Base-by-base conservation (phyloP, 177 flowering plant species). In the Vitis hybrid region DNA sequence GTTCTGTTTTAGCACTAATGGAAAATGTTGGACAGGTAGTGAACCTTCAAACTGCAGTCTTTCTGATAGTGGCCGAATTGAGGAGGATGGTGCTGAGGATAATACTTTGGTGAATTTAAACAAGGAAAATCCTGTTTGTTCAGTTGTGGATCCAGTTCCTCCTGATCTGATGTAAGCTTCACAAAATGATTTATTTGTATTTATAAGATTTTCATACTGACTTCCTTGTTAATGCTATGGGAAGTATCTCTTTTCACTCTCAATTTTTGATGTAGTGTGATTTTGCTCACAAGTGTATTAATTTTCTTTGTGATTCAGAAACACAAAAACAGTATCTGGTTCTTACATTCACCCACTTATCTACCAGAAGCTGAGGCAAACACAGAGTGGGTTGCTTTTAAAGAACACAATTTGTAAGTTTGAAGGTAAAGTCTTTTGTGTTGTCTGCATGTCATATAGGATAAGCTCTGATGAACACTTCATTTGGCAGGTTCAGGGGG, bases 271-370 rank as follows among this genome's bases (percentile, higher is more conserved):
- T n/a, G 2, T 48, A 3, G 41, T n/a, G 21, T 11, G 4, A 58
- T 24, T 3, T 32, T 41, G 46, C 15, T 53, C 12, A 48, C 50
- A 48, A 18, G 54, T 32, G 20, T 54, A 11, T 46, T 64, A 1
- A 17, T 17, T 7, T 4, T 71, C 63, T 17, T 24, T 76, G 35
- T 72, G 32, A 32, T 80, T 69, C 84, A 87, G 94, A 51, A 74
- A 64, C 32, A 54, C 53, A 58, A 80, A 76, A 67, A 67, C 69
- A 50, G 21, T 61, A 63, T 54, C 75, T 55, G 21, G 77, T 77
- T 82, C 73, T 63, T 78, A 71, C 69, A 66, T 85, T 57, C 93
- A 91, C 63, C 97, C 98, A 2, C 79, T 75, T 73, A 79, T 88
- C 69, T 71, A 18, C 56, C 74, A 80, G 70, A 86, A 80, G 58